These are phyloP conservation scores for Pistacia integerrima DNA, from an alignment of 345 rosid genomes.

Conservation along the genomic window DNA sequence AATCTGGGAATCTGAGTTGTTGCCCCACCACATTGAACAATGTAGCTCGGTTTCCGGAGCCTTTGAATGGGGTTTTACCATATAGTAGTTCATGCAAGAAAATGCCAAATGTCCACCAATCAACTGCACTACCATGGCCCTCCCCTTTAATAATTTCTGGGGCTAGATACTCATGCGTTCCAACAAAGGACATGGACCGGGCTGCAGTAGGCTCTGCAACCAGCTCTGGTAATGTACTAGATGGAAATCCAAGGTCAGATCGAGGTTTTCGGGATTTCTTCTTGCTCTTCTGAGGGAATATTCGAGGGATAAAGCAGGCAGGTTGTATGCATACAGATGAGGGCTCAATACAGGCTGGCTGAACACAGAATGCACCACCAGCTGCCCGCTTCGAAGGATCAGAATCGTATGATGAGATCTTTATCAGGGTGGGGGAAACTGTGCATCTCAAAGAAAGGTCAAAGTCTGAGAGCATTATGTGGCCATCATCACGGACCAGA, in stretches of 20 bases:
- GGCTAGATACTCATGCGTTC: conserved; percentile 97
- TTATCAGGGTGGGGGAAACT: conserved; percentile 89
- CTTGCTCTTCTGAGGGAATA: conserved; percentile 82
- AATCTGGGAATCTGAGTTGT: conserved; percentile 84
- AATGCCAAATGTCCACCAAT: conserved; percentile 99
- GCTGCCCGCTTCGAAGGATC: conserved; percentile 72
- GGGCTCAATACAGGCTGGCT: conserved; percentile 92
- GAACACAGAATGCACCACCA: conserved; percentile 75
- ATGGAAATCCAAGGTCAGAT: conserved; percentile 49
- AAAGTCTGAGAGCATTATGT: conserved; percentile 98
- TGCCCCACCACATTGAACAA: conserved; percentile 93
- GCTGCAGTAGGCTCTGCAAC: conserved; percentile 96
- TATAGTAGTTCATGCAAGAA: conserved; percentile 85
- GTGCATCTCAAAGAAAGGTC: conserved; percentile 92
- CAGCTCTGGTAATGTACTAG: conserved; percentile 75
- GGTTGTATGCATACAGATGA: conserved; percentile 87
- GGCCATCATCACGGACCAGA: conserved; percentile 97
- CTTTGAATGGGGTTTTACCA: conserved; percentile 94
- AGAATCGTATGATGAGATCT: conserved; percentile 53
- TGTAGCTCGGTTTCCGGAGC: conserved; percentile 93
- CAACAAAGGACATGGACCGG: conserved; percentile 97
- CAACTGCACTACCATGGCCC: conserved; percentile 98
- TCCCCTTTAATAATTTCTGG: conserved; percentile 97
- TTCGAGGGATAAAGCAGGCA: conserved; percentile 78
- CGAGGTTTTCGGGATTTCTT: conserved; percentile 63